phyloP scores from a whole-genome alignment of 257 asterid species.

The Ballota nigra region DNA sequence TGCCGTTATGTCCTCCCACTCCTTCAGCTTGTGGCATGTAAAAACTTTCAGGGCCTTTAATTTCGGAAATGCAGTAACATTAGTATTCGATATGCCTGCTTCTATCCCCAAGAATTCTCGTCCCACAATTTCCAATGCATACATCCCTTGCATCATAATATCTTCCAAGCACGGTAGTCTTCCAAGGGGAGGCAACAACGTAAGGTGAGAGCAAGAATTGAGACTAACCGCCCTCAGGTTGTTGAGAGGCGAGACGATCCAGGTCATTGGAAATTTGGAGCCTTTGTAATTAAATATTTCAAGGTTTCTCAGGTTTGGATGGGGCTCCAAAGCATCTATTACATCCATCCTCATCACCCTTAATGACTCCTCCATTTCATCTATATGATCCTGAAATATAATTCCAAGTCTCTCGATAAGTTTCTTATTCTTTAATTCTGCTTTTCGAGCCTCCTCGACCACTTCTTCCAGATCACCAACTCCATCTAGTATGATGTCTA shows the following conservation, averaged over 20 bases:
- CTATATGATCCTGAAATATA: no score
- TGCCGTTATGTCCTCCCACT: conserved; percentile 27
- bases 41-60: conserved; percentile 8
- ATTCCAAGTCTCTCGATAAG: no score
- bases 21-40: conserved; percentile 18
- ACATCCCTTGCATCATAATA: background rate
- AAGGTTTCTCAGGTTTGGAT: background rate
- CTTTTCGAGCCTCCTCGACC: no score
- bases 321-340: conserved; percentile 10
- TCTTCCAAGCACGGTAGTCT: no score
- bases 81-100: no score
- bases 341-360: no score
- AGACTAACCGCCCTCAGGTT: background rate
- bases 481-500: background rate
- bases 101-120: conserved; percentile 14
- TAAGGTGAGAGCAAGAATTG: background rate
- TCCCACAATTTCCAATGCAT: conserved; percentile 13
- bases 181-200: background rate
- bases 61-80: conserved; percentile 17
- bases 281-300: background rate
- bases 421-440: no score
- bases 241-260: background rate
- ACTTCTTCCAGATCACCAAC: background rate
- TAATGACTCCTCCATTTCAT: no score
- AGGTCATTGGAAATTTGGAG: background rate